Evolutionary conservation across 805 yeast genomes (phyloP), one percentile per base, ranked within the genome.

Genomic region (Suhomyces vadensis): DNA sequence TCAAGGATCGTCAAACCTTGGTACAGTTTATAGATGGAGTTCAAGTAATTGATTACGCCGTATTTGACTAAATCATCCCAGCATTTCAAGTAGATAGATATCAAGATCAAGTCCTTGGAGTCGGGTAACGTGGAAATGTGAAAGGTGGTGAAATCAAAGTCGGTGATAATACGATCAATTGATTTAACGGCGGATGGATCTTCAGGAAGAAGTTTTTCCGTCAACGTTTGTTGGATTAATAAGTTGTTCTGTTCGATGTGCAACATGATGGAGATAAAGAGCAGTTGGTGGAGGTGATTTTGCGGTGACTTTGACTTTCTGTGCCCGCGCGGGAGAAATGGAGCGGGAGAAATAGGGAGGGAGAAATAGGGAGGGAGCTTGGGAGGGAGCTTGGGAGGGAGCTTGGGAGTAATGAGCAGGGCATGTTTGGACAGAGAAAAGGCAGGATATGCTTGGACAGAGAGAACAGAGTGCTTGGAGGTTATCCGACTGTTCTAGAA

Each of bases 81-180:
- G 56, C 95, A 85, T 63, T 84, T 86, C 63, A 88, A 79, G 50
- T 77, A 79, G 41, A 89, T 72, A 19, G 94, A 85, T 20, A 89
- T 69, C 51, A 85, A 69, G 46, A 89, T 66, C 61, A 77, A 58
- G 26, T 82, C 64, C 68, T 85, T 87, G 48, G 81, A 73, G 53
- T 83, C 90, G 2, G 91, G 87, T 13, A 64, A 45, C n/a, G 95
- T 92, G 38, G 96, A 85, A 49, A 94, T 74, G 65, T 92, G 98
- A 67, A 87, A 91, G 23, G 94, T 87, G 39, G 97, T 95, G 69
- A 89, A 89, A 66, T 94, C 99, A 57, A 94, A 94, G 71, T 94
- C 99, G 31, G 95, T 84, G 50, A 94, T 80, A 49, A 92, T 82
- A 64, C 97, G 81, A 67, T 94, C 97, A 50, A 89, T 73, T 5